Base-by-base conservation (phyloP, 176 grass and related monocot species). In the Zoysia pacifica region DNA sequence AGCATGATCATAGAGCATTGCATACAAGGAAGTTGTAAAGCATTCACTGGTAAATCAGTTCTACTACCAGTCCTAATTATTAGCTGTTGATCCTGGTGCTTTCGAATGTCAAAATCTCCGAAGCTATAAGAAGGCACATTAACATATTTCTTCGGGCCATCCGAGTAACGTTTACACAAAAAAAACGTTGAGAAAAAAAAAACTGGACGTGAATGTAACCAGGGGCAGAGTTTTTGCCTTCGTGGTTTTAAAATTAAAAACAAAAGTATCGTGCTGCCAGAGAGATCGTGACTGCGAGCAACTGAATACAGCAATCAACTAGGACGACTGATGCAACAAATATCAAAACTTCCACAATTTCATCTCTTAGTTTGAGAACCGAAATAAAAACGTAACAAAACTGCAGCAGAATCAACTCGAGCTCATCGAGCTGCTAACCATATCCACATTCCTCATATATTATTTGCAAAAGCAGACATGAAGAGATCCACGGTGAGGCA, bases 401-500 rank as follows among this genome's bases (percentile, higher is more conserved):
- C 66, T 81, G 58, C 1, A 28, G 62, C 42, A 89, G 75, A 80
- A 77, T 72, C 82, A 85, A 81, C 78, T 85, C 50, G 72, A 87
- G 80, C 43, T 85, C 43, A 85, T 28, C 65, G 72, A 16, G 67
- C 53, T 72, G 66, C 66, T 72, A 77, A 41, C 52, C 66, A 81
- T 82, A 77, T 85, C 82, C 65, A 77, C 82, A 85, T 82, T 77
- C 78, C 87, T 85, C 16, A 41, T 70, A 90, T 86, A 90, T 86
- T 86, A 76, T 86, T 87, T 78, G 83, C 84, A 61, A 71, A 65
- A 65, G 74, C 85, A 88, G 42, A 70, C 68, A 85, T 83, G 87
- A 47, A 77, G 69, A 74, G 69, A 76, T 40, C 35, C 75, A 76
- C 66, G 81, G 71, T 89, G 36, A 46, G 15, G 56, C 89, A 89